Base-by-base conservation (phyloP, 371 early-diverging fungal genomes). In the Rhizopus microsporus region DNA sequence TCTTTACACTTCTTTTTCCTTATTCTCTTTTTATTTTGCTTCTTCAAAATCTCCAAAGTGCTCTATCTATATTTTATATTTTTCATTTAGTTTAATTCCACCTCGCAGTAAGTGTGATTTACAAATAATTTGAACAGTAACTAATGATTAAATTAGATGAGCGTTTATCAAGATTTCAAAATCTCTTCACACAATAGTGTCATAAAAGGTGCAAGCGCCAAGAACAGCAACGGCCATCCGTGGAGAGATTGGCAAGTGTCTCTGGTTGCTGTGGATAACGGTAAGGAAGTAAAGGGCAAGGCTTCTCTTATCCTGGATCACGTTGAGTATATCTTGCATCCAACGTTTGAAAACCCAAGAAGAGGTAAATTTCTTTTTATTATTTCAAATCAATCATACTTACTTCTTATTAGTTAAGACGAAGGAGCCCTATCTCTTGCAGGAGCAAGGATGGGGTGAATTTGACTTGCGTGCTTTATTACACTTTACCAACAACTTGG, bases 381-480 rank as follows among this genome's bases (percentile, higher is more conserved):
- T 44, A 10, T 31, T 8, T 30, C 10, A 15, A 39, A 32, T 10
- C 40, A 23, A 40, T 9, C 17, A 4, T 23, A 29, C 10, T 35
- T 3, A 13, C 37, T 10, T 49, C 4, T 13, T 40, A 32, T 15
- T 34, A 89, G 90, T 84, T 51, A 74, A 81, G 31, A 69, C 62
- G 16, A 83, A 78, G 13, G 80, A 84, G 61, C 90, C 90, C 12
- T 90, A 80, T 47, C 43, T 65, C 32, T 65, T 88, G 15, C 72
- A 77, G 59, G 86, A 88, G 62, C 77, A 84, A 60, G 88, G 88
- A 40, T 88, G 88, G 88, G 88, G 88, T 47, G 86, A 86, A 63
- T 88, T 88, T 55, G 88, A 88, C 65, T 74, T 88, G 74, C 70
- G 78, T 12, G 74, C 86, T 31, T 65, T 78, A 43, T 63, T 88